Evolutionary conservation across 768 basidiomycete species (phyloP), one percentile per base, ranked within the genome.

Genomic region (Collybia mongolica): DNA sequence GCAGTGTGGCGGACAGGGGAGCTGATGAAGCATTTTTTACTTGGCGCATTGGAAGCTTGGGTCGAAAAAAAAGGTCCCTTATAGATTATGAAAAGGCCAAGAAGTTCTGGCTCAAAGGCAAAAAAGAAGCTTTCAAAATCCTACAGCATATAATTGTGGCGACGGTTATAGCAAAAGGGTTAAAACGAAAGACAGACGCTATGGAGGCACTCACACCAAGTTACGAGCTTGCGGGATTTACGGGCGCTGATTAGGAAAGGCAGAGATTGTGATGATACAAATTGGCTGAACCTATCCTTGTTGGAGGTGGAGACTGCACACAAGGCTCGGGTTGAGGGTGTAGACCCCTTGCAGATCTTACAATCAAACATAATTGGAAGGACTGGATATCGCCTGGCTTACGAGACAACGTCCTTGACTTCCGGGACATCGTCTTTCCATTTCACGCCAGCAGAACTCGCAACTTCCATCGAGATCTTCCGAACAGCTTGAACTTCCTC

Each of bases 341-440:
- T 20, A 14, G 11, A 41, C 35, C 24, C 22, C 17, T 15, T 23
- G 29, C 15, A 36, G 17, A n/a, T 36, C 2, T 14, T 6, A 28
- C 11, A 49, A 22, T n/a, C 24, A 19, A 9, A 8, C 46, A 53
- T 15, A 15, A 42, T n/a, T 6, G 26, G 14, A 39, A 40, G 19
- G 29, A 20, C n/a, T 24, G 12, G 20, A 23, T 44, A 11, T 35
- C 37, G 15, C 17, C 44, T 43, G 6, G 14, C 24, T n/a, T 28
- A 49, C 5, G 9, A 19, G 19, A 50, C 35, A 9, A 19, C 51
- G 24, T 61, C 48, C 42, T 62, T 60, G 26, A 75, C 61, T 54
- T 82, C 73, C 2, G 84, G 84, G n/a, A 85, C 72, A 9, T 60
- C 71, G 29, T 73, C 55, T 58, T 67, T 76, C 84, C 84, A 85